phyloP scores from a whole-genome alignment of 768 basidiomycete species.

The Trametes meyenii region DNA sequence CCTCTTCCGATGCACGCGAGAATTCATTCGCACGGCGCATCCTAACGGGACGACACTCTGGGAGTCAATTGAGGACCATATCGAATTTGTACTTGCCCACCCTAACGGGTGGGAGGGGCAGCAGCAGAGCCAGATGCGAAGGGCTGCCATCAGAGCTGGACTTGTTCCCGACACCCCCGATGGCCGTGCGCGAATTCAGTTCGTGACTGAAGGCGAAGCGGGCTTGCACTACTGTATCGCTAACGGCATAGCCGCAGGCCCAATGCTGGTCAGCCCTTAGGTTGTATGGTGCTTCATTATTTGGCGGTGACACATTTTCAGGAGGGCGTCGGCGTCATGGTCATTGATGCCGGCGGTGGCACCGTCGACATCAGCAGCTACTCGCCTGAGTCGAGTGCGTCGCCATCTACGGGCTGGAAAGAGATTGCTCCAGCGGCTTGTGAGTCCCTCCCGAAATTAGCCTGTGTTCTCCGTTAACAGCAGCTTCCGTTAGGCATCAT shows the following conservation, averaged over 20 bases:
- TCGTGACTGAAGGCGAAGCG: conserved; percentile 64
- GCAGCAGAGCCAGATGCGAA: conserved; percentile 60
- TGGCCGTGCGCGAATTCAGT: conserved; percentile 48
- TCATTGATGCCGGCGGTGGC: conserved; percentile 69
- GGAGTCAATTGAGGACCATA: conserved; percentile 43
- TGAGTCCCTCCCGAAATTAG: conserved; percentile 20
- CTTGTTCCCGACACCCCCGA: conserved; percentile 46
- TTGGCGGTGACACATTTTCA: conserved; percentile 21
- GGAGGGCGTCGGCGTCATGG: conserved; percentile 49
- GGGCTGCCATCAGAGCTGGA: conserved; percentile 54
- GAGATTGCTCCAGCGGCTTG: conserved; percentile 49
- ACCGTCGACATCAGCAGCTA: conserved; percentile 65
- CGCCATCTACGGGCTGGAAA: conserved; percentile 37
- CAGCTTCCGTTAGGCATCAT: conserved; percentile 38
- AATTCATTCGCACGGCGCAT: conserved; percentile 52
- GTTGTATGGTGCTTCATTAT: conserved; percentile 4
- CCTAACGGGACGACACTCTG: conserved; percentile 47
- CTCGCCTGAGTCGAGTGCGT: conserved; percentile 36
- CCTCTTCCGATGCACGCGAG: conserved; percentile 45
- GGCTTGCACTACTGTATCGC: conserved; percentile 51
- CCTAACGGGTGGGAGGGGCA: conserved; percentile 69
- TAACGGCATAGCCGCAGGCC: conserved; percentile 36
- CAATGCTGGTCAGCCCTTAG: conserved; percentile 29
- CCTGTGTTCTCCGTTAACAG: not conserved
- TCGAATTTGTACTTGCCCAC: conserved; percentile 59